These are phyloP conservation scores for Annulohypoxylon maeteangense DNA, from an alignment of 495 filamentous ascomycete genomes.

Conservation along the genomic window DNA sequence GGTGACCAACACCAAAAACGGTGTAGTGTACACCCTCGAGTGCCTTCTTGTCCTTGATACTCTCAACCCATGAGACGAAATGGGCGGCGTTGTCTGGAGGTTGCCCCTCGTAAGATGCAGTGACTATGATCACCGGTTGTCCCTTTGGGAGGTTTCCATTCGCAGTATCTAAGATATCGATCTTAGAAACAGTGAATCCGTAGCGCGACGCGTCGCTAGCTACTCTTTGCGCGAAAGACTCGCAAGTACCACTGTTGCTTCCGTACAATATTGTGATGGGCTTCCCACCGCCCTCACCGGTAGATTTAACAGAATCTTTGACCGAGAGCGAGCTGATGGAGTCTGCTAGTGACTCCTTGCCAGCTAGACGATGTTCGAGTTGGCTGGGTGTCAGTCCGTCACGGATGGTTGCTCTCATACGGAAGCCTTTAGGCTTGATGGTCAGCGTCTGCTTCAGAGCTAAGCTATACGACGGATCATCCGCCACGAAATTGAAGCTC, in stretches of 20 bases:
- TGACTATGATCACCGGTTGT: slow-evolving; percentile 72
- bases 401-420: slow-evolving; percentile 72
- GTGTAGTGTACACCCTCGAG: slow-evolving; percentile 68
- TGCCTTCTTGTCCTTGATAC: slow-evolving; percentile 58
- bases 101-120: slow-evolving; percentile 78
- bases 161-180: slow-evolving; percentile 70
- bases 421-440: slow-evolving; percentile 79
- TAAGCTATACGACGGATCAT: slow-evolving; percentile 70
- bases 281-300: slow-evolving; percentile 43
- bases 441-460: slow-evolving; percentile 77
- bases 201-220: slow-evolving; percentile 66
- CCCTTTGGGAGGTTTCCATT: slow-evolving; percentile 69
- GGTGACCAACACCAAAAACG: slow-evolving; percentile 69
- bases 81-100: slow-evolving; percentile 78
- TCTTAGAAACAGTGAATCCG: slow-evolving; percentile 65
- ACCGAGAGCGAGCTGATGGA: slow-evolving; percentile 12
- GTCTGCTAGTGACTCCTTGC: slow-evolving; percentile 20
- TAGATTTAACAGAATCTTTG: slow-evolving; percentile 7
- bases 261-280: slow-evolving; percentile 76
- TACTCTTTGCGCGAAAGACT: slow-evolving; percentile 71
- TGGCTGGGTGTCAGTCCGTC: slow-evolving; percentile 66
- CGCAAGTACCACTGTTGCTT: slow-evolving; percentile 80
- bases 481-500: slow-evolving; percentile 68
- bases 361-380: slow-evolving; percentile 63
- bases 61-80: slow-evolving; percentile 73